phyloP scores from a whole-genome alignment of 192 early-diverging fungal species.

The Coemansia sp. region DNA sequence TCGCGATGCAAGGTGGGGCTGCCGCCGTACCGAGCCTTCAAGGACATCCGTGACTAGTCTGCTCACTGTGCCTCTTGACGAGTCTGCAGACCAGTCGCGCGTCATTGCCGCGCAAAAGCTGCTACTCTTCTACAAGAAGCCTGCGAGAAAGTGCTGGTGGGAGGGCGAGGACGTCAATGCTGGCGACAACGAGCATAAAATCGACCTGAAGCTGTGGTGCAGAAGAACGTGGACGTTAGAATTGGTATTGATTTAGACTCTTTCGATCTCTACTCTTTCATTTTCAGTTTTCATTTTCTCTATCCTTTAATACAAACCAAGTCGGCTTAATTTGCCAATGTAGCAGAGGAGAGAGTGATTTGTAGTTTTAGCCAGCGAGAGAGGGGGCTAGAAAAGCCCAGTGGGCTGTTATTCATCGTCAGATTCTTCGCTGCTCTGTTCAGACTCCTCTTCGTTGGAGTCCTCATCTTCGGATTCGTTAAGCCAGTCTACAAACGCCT shows the following conservation, averaged over 20 bases:
- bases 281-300: neutral
- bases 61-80: slow-evolving; percentile 68
- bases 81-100: slow-evolving; percentile 64
- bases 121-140: slow-evolving; percentile 77
- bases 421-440: neutral
- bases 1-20: slow-evolving; percentile 70
- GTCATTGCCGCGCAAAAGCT: slow-evolving; percentile 76
- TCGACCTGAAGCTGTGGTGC: slow-evolving; percentile 71
- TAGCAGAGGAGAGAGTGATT: too few species aligned
- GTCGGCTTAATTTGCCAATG: too few species aligned
- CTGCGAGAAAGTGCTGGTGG: slow-evolving; percentile 86
- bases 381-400: neutral
- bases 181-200: slow-evolving; percentile 54
- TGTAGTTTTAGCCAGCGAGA: neutral
- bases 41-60: slow-evolving; percentile 69
- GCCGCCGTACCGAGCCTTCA: slow-evolving; percentile 68
- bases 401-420: slow-evolving; percentile 10
- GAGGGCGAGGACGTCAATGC: slow-evolving; percentile 70
- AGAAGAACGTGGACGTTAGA: slow-evolving; percentile 80
- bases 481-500: slow-evolving; percentile 68
- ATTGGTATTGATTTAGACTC: slow-evolving; percentile 57
- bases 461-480: slow-evolving; percentile 72
- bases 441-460: slow-evolving; percentile 51
- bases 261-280: neutral
- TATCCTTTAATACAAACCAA: too few species aligned